Evolutionary conservation across 352 stramenopile genomes (phyloP).

Genomic region (Blastocystis sp.): DNA sequence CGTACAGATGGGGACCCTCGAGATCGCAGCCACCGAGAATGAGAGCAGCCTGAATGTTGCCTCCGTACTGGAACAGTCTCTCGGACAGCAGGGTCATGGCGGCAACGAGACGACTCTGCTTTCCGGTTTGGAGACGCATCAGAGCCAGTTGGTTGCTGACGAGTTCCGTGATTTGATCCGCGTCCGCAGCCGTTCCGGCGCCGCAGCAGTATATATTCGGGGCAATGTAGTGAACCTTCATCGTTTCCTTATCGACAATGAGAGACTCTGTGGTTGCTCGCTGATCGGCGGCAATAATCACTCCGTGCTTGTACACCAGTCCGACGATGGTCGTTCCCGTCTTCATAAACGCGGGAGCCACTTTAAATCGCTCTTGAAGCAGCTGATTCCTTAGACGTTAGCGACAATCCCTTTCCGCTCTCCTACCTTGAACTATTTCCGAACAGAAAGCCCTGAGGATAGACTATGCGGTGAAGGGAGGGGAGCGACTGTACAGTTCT

Average conservation of each 20-base stretch:
- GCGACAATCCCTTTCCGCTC: too few relatives aligned
- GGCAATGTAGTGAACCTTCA: constrained; percentile 74
- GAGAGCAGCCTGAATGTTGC: constrained; percentile 48
- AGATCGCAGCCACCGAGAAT: constrained; percentile 69
- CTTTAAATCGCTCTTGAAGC: constrained; percentile 59
- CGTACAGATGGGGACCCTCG: constrained; percentile 68
- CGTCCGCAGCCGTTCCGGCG: constrained; percentile 68
- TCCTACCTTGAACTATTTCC: constrained; percentile 52
- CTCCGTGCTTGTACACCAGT: constrained; percentile 69
- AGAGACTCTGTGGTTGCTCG: constrained; percentile 65
- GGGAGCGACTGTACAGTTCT: constrained; percentile 37
- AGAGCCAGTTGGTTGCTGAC: constrained; percentile 59
- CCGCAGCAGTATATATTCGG: constrained; percentile 75
- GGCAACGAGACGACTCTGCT: constrained; percentile 62
- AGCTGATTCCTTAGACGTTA: constrained; percentile 65
- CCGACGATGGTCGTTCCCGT: constrained; percentile 72
- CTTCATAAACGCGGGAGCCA: constrained; percentile 60
- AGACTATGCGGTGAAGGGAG: constrained; percentile 32
- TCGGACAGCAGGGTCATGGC: constrained; percentile 55
- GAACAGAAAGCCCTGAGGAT: constrained; percentile 74
- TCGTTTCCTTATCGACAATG: constrained; percentile 64
- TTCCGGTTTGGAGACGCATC: constrained; percentile 69
- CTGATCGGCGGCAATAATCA: constrained; percentile 73
- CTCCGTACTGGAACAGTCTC: constrained; percentile 69
- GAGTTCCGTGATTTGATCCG: constrained; percentile 61